Conservation (phyloP, 1,284 basidiomycete species). For the Ustilago vetiveriae region DNA sequence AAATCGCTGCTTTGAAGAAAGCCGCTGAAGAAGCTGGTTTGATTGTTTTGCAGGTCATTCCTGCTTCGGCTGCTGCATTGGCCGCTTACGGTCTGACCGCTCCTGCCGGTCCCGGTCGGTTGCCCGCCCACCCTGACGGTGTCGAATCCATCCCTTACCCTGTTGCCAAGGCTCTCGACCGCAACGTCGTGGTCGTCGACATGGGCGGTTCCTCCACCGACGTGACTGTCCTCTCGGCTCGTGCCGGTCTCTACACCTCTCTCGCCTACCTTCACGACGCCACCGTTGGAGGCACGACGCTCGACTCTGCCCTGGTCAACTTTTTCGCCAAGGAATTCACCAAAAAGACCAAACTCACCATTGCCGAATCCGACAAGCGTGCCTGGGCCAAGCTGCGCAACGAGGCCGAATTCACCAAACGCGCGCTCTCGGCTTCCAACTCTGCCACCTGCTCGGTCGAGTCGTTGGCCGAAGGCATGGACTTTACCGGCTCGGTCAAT, state of each 20-base stretch:
- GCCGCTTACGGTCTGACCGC: slow-evolving; percentile 70
- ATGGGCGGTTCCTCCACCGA: slow-evolving; percentile 73
- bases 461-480: slow-evolving; percentile 90
- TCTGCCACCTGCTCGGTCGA: slow-evolving; percentile 91
- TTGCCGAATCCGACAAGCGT: slow-evolving; percentile 73
- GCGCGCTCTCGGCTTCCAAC: slow-evolving; percentile 86
- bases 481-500: slow-evolving; percentile 92
- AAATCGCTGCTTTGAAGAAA: slow-evolving; percentile 77
- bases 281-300: slow-evolving; percentile 73
- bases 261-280: slow-evolving; percentile 70
- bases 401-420: slow-evolving; percentile 93
- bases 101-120: slow-evolving; percentile 69
- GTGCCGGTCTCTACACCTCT: slow-evolving; percentile 72
- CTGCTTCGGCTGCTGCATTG: slow-evolving; percentile 80
- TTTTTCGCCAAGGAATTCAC: slow-evolving; percentile 97
- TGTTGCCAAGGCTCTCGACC: slow-evolving; percentile 70
- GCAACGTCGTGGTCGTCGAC: slow-evolving; percentile 72
- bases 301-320: slow-evolving; percentile 84
- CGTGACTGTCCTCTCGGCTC: slow-evolving; percentile 70
- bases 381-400: slow-evolving; percentile 92
- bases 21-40: slow-evolving; percentile 81
- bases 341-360: slow-evolving; percentile 88
- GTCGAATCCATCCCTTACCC: slow-evolving; percentile 68
- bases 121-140: slow-evolving; percentile 64
- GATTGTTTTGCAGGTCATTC: slow-evolving; percentile 80